Conservation (phyloP, 495 filamentous ascomycete genomes). For the Penicillium macrosclerotiorum region DNA sequence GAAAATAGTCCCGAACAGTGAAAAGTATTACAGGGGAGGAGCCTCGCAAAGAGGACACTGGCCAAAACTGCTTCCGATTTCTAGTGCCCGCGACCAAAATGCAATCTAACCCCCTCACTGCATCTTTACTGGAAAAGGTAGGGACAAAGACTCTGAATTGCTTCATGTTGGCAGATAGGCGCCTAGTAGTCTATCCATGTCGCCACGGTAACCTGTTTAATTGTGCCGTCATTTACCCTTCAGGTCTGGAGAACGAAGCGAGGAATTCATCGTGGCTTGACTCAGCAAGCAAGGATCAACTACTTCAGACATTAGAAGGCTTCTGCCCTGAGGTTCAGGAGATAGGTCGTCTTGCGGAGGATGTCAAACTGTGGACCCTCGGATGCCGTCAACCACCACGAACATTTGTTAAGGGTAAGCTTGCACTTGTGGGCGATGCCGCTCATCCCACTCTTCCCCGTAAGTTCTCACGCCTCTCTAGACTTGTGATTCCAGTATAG, state of each 20-base stretch:
- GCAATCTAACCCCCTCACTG: conserved; percentile 28
- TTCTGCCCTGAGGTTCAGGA: conserved; percentile 21
- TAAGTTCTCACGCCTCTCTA: conserved; percentile 6
- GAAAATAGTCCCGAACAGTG: conserved; percentile 23
- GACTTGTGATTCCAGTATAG: background rate
- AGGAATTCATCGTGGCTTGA: conserved; percentile 11
- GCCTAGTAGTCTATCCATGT: conserved; percentile 47
- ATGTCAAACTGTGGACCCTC: conserved; percentile 50
- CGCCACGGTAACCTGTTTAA: conserved; percentile 42
- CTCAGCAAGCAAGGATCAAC: conserved; percentile 9
- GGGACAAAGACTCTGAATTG: conserved; percentile 28
- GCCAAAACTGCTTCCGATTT: conserved; percentile 47
- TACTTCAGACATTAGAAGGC: conserved; percentile 19
- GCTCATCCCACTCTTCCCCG: conserved; percentile 39
- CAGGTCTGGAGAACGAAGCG: background rate
- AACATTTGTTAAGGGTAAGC: conserved; percentile 38
- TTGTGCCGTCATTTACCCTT: conserved; percentile 40
- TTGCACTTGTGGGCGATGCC: conserved; percentile 48
- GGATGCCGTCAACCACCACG: conserved; percentile 35
- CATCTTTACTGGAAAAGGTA: conserved; percentile 21
- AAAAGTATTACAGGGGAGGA: conserved; percentile 9
- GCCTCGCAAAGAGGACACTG: conserved; percentile 9
- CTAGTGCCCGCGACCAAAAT: conserved; percentile 39
- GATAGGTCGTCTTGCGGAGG: conserved; percentile 30
- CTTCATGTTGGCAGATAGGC: conserved; percentile 22